Percentiles rank a stretch among this genome's conserved stretches.
phyloP scores from a whole-genome alignment of 805 yeast species.

The Starmerella lactis-condensi region DNA sequence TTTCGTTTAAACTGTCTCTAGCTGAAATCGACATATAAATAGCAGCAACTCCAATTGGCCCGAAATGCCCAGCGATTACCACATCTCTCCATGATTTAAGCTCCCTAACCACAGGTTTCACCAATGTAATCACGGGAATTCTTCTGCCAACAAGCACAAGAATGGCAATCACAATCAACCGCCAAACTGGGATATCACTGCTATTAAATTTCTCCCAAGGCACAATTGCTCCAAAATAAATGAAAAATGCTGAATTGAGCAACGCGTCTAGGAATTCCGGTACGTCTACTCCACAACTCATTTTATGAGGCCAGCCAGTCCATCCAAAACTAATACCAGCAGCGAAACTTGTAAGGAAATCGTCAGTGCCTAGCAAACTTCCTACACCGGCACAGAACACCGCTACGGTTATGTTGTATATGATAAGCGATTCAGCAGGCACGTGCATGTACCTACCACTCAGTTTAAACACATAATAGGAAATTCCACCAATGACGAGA shows the following conservation, averaged over 20 bases:
- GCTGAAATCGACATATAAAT: slow-evolving; percentile 36
- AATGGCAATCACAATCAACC: slow-evolving; percentile 21
- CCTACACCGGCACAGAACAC: slow-evolving; percentile 43
- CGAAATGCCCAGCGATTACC: slow-evolving; percentile 53
- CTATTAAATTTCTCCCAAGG: slow-evolving; percentile 50
- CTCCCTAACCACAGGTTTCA: slow-evolving; percentile 43
- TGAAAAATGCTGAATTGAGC: slow-evolving; percentile 46
- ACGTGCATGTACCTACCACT: slow-evolving; percentile 20
- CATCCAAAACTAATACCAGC: slow-evolving; percentile 60
- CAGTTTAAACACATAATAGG: slow-evolving; percentile 34
- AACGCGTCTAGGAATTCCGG: slow-evolving; percentile 48
- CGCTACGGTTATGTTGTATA: slow-evolving; percentile 37
- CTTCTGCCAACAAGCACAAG: slow-evolving; percentile 22
- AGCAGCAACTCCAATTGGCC: slow-evolving; percentile 60
- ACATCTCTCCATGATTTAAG: slow-evolving; percentile 50
- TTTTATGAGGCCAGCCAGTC: slow-evolving; percentile 52
- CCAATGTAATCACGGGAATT: slow-evolving; percentile 24
- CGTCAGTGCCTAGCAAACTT: slow-evolving; percentile 52
- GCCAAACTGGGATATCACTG: slow-evolving; percentile 20
- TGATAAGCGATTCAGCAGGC: slow-evolving; percentile 23
- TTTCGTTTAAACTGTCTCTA: slow-evolving; percentile 23
- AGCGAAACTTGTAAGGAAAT: slow-evolving; percentile 49
- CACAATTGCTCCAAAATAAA: slow-evolving; percentile 50
- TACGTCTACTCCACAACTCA: slow-evolving; percentile 26
- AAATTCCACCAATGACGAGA: slow-evolving; percentile 32